These are phyloP conservation scores for Neofusicoccum laricinum DNA, from an alignment of 2,329 filamentous ascomycete species.

Conservation along the genomic window DNA sequence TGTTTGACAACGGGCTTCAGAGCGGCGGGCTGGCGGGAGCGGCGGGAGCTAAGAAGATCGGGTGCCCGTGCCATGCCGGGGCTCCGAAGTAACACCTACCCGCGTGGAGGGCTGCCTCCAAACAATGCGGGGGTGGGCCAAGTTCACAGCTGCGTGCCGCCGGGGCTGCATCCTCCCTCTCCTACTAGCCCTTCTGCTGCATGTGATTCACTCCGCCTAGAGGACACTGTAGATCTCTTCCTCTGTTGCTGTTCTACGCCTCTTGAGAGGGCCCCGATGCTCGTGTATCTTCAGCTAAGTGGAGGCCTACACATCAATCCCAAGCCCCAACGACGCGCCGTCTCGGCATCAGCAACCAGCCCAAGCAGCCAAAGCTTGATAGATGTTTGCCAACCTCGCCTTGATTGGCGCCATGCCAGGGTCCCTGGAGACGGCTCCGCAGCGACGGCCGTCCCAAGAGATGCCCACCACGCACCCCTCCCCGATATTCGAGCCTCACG, in stretches of 20 bases:
- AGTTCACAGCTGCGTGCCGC: background rate
- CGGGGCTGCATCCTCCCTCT: background rate
- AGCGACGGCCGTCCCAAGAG: too few species aligned
- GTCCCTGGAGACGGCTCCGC: background rate
- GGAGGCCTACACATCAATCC: background rate
- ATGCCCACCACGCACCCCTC: too few species aligned
- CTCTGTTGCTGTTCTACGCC: background rate
- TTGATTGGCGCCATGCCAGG: background rate
- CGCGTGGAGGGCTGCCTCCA: background rate
- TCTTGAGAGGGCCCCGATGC: background rate
- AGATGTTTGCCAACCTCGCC: background rate
- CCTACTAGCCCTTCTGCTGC: background rate
- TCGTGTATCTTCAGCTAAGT: background rate
- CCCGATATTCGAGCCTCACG: background rate
- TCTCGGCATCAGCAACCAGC: background rate
- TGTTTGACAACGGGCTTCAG: background rate
- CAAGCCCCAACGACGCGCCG: background rate
- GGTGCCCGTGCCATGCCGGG: background rate
- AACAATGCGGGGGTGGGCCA: background rate
- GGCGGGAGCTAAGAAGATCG: background rate
- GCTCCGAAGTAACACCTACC: background rate
- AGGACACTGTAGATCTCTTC: background rate
- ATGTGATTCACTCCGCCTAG: background rate
- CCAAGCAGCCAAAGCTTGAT: background rate
- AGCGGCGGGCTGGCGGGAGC: background rate